Conservation (phyloP, 176 grass and related monocot species). For the Oryza officinalis region DNA sequence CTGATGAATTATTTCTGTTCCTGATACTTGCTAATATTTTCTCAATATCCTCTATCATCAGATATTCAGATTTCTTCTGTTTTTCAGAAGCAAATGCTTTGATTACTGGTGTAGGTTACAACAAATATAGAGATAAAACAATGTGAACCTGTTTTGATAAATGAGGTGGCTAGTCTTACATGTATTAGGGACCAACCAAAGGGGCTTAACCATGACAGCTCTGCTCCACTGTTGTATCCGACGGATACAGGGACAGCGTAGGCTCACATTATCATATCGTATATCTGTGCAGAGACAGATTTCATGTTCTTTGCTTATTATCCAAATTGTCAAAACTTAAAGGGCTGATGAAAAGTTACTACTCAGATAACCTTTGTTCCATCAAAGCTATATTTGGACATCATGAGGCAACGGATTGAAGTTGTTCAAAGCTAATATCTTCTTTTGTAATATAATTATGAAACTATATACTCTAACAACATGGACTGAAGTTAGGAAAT, state of each 20-base stretch:
- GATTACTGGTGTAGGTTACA: background rate
- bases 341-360: background rate
- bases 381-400: slow-evolving; percentile 19
- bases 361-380: background rate
- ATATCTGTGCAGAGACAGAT: background rate
- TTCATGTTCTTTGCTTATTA: background rate
- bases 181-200: background rate
- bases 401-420: background rate
- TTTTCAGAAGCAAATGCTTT: slow-evolving; percentile 2
- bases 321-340: background rate
- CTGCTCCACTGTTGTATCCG: background rate
- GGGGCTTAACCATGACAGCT: background rate
- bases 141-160: background rate
- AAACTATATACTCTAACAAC: background rate
- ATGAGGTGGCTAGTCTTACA: background rate
- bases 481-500: background rate
- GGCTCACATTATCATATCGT: background rate
- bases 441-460: background rate
- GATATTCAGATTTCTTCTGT: slow-evolving; percentile 4
- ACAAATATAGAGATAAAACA: background rate
- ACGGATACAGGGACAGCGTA: background rate
- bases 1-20: slow-evolving; percentile 3
- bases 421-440: background rate
- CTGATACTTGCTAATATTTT: background rate
- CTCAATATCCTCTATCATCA: background rate